Percentiles rank a stretch among this genome's conserved stretches.
Conservation (phyloP, 805 yeast genomes). For the Zygosaccharomyces bailii region DNA sequence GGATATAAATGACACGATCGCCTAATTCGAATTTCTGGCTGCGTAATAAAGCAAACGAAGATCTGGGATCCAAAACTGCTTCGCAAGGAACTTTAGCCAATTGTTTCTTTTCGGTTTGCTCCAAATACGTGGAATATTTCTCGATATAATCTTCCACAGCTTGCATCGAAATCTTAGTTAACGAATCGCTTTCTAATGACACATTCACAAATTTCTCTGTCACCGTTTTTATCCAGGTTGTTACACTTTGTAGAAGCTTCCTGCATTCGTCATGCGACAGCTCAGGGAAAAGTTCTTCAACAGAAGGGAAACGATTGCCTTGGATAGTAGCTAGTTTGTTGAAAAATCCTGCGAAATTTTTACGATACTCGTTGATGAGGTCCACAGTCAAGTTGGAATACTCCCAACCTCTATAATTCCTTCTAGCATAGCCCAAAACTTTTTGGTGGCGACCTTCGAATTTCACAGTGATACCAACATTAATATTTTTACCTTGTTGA, state of each 20-base stretch:
- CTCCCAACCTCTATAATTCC: conserved; percentile 70
- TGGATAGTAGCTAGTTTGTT: conserved; percentile 34
- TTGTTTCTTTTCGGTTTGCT: conserved; percentile 48
- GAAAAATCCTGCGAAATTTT: conserved; percentile 62
- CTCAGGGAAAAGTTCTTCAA: conserved; percentile 37
- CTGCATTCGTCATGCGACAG: conserved; percentile 31
- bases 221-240: conserved; percentile 46
- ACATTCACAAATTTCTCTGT: conserved; percentile 59
- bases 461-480: conserved; percentile 82
- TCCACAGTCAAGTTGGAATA: conserved; percentile 71
- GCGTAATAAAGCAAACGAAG: conserved; percentile 66
- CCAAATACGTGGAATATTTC: conserved; percentile 44
- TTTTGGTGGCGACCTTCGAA: conserved; percentile 75
- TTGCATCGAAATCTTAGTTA: conserved; percentile 61
- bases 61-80: conserved; percentile 74
- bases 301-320: conserved; percentile 29
- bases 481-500: conserved; percentile 48
- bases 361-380: conserved; percentile 58
- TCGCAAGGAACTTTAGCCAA: conserved; percentile 79
- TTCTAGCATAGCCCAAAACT: conserved; percentile 82
- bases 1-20: conserved; percentile 82
- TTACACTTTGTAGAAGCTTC: conserved; percentile 32
- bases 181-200: conserved; percentile 71
- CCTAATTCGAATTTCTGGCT: conserved; percentile 80
- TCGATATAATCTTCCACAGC: conserved; percentile 63